Evolutionary conservation across 352 stramenopile genomes (phyloP), one percentile per base, ranked within the genome.

Genomic region (Pythium vanterpoolii): DNA sequence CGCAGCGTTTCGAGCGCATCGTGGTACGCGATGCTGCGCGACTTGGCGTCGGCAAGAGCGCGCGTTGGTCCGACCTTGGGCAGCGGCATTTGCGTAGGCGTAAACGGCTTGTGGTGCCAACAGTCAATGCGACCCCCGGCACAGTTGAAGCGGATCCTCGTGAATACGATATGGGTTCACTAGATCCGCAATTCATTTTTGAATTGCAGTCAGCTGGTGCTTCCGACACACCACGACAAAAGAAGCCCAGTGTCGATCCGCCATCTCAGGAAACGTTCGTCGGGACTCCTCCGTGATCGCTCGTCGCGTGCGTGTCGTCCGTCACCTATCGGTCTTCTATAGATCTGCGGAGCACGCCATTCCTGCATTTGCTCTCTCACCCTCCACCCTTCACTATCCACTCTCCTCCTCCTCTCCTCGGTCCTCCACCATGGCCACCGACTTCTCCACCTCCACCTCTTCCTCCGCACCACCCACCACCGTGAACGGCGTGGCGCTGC

Each of bases 1-100:
- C 63, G 59, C 27, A 85, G 54, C 27, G 62, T 68, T 21, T 57
- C 38, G 27, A 72, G 48, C 7, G 71, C 77, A 30, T 74, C 66
- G 3, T 72, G 3, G 39, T 40, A 43, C 27, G 50, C 16, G 36
- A 66, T 66, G 6, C 19, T 18, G 24, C 19, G 54, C 43, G 31
- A 2, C 11, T 24, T 46, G 18, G 1, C 18, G n/a, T 34, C 31
- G 38, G 5, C 13, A 0, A 8, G 24, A 13, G 26, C 8, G 10
- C 46, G 26, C 21, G 33, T 47, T 19, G 34, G 30, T 18, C 27
- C 13, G 54, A 53, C 33, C 16, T 53, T 62, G 24, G 43, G 30
- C 43, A 33, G 54, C 4, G 43, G 3, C 54, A 54, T 62, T 1
- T 27, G 13, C 9, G 3, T 13, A 7, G 5, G 39, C 14, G n/a